A percentile compares a stretch with the other conserved stretches of the same genome.
Evolutionary conservation across 495 filamentous ascomycete species (phyloP).

Genomic region (Penicillium maclennaniae): DNA sequence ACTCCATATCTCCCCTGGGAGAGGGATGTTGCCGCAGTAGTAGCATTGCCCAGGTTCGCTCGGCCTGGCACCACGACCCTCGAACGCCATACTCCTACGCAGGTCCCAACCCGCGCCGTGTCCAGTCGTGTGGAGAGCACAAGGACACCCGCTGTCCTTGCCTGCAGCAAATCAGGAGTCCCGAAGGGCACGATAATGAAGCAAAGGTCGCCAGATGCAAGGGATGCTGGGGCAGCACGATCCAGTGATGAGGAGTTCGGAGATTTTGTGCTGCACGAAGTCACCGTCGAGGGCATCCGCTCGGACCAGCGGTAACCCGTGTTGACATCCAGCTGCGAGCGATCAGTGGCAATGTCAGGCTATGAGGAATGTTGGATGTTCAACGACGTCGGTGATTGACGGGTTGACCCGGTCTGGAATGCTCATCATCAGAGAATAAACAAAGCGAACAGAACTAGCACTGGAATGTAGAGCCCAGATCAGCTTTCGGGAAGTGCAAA

Average conservation of each 20-base stretch:
- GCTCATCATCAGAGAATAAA: constrained; percentile 12
- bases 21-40: constrained; percentile 34
- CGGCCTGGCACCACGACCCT: constrained; percentile 37
- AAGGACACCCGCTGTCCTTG: constrained; percentile 33
- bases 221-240: constrained; percentile 37
- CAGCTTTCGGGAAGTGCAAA: constrained; percentile 11
- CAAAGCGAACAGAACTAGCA: constrained; percentile 10
- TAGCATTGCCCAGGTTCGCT: constrained; percentile 39
- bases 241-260: constrained; percentile 41
- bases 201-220: constrained; percentile 36
- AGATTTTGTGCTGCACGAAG: constrained; percentile 37
- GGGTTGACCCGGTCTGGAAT: constrained; percentile 22
- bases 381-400: constrained; percentile 23
- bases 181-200: constrained; percentile 35
- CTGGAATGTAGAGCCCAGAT: constrained; percentile 36
- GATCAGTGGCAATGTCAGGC: constrained; percentile 28
- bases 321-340: constrained; percentile 21
- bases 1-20: constrained; percentile 36
- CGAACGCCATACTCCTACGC: constrained; percentile 39
- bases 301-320: constrained; percentile 22
- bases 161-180: constrained; percentile 43
- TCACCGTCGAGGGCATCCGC: constrained; percentile 19
- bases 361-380: constrained; percentile 35
- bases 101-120: constrained; percentile 32
- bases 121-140: constrained; percentile 28